Evolutionary conservation across 768 basidiomycete genomes (phyloP), one percentile per base, ranked within the genome.

Genomic region (Xerocomus potaroensis): DNA sequence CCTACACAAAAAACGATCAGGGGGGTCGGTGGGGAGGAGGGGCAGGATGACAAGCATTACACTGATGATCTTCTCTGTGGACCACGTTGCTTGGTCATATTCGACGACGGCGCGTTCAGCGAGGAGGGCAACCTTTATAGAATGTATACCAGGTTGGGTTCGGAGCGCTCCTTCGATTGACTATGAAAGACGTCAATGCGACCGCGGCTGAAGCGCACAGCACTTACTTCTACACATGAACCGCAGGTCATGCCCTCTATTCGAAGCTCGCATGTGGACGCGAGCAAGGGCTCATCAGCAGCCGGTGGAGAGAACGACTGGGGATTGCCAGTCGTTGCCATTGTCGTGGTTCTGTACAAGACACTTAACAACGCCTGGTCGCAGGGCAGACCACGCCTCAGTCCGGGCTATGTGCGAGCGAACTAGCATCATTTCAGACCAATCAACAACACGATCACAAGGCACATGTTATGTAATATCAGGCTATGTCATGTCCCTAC

Each of bases 231-330:
- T 8, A 92, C 91, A 58, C 91, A 93, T 27, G 89, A 73, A 8
- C 89, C 84, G 57, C 91, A 93, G 0, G 91, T 91, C 91, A 93
- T 93, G 10, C 90, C 90, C 65, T 90, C 84, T 60, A 93, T 83
- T 49, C 85, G 71, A 29, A 92, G 66, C 63, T 92, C 88, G 57
- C 87, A 90, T 69, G n/a, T 33, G 35, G 43, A 60, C 8, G 57
- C 52, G 24, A 61, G 50, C 6, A 62, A 50, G 11, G 52, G 57
- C 29, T 67, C 57, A 21, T 57, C n/a, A n/a, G n/a, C n/a, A n/a
- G n/a, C 50, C 10, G 51, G 51, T 6, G 41, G 51, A 16, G 57
- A 43, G 15, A 54, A 51, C 18, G 59, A 42, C 23, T 49, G 56
- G 19, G 58, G 49, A 15, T 43, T 51, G 22, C 51, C 47, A 10